phyloP scores from a whole-genome alignment of 202 grass and related monocot species.

The Zizania palustris region DNA sequence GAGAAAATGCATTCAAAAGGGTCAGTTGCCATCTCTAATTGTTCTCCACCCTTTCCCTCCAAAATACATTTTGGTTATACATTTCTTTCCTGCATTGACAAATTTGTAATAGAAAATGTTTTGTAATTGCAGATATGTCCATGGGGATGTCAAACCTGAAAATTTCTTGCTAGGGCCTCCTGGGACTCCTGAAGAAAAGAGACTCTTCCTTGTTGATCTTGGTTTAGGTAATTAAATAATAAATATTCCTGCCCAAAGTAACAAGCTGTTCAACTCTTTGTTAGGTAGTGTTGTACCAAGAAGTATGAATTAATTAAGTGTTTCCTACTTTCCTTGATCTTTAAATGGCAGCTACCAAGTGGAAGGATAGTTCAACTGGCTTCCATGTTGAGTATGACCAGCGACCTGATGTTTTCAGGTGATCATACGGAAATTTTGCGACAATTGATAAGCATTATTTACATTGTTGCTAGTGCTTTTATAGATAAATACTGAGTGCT shows the following conservation, averaged over 20 bases:
- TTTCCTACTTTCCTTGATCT: conserved; percentile 40
- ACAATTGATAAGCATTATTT: conserved; percentile 29
- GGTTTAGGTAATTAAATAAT: conserved; percentile 77
- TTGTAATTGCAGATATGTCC: conserved; percentile 75
- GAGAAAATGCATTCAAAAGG: conserved; percentile 99
- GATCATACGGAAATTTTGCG: conserved; percentile 29
- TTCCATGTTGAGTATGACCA: conserved; percentile 92
- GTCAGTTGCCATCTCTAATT: conserved; percentile 50
- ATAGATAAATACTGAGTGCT: conserved; percentile 20
- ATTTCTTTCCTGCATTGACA: conserved; percentile 23
- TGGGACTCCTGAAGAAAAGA: conserved; percentile 91
- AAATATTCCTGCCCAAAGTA: conserved; percentile 20
- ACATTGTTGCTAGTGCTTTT: conserved; percentile 14
- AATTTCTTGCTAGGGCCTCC: conserved; percentile 96
- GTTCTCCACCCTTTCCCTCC: conserved; percentile 26
- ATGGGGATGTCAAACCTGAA: conserved; percentile 98
- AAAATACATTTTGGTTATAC: background rate
- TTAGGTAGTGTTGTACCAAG: background rate
- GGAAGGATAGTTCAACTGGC: conserved; percentile 76
- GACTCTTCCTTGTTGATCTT: conserved; percentile 98
- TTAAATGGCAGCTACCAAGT: conserved; percentile 77
- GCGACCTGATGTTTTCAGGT: conserved; percentile 99
- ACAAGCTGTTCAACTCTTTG: conserved; percentile 31
- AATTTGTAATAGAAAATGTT: conserved; percentile 27
- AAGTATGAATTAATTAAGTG: conserved; percentile 39